Evolutionary conservation across 176 grass and related monocot species (phyloP).

Genomic region (Poa annua): DNA sequence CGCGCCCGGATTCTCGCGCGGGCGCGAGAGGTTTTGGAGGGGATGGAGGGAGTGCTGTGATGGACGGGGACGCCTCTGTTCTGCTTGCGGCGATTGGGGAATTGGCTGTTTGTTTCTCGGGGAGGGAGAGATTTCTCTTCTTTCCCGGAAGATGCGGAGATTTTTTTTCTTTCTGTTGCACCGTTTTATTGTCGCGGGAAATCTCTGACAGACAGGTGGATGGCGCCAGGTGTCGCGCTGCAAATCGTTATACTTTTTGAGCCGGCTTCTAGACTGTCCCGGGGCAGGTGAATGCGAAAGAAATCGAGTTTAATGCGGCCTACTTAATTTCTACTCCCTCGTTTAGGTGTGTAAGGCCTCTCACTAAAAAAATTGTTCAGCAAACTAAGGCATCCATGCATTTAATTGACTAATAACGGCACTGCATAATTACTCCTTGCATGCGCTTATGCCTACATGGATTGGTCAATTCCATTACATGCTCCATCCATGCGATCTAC

Average conservation of each 20-base stretch:
- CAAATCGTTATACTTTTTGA: background rate
- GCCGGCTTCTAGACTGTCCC: background rate
- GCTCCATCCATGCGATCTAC: no score
- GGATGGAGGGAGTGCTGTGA: conserved; percentile 1
- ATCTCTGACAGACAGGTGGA: background rate
- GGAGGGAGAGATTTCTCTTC: background rate
- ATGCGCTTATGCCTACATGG: no score
- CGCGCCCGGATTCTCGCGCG: conserved; percentile 21
- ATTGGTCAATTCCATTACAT: no score
- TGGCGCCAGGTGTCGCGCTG: background rate
- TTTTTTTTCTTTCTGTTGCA: background rate
- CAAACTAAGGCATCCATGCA: no score
- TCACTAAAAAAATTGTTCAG: no score
- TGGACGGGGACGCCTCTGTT: background rate
- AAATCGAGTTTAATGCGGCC: background rate
- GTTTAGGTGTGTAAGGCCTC: no score
- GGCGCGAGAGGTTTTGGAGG: conserved; percentile 25
- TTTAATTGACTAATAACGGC: no score
- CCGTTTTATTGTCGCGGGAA: background rate
- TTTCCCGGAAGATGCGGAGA: background rate
- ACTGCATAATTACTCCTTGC: no score
- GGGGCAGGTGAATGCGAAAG: background rate
- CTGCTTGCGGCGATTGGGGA: background rate
- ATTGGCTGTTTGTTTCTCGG: conserved; percentile 2
- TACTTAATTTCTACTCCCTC: no score